These are phyloP conservation scores for Alternaria angustiovoidea DNA, from an alignment of 2,329 filamentous ascomycete genomes.

Conservation along the genomic window DNA sequence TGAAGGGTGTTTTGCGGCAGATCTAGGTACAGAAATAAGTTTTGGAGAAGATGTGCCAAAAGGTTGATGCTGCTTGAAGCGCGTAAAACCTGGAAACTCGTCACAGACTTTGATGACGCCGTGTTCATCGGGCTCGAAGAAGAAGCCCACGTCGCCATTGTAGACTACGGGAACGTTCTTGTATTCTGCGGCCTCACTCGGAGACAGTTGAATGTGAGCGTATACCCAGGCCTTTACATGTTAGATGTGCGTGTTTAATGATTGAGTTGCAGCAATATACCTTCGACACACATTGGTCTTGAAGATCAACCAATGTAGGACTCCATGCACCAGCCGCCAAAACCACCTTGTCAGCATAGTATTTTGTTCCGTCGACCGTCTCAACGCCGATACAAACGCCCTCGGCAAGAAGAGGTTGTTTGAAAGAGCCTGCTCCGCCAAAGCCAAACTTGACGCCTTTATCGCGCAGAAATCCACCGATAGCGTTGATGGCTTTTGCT, in stretches of 20 bases:
- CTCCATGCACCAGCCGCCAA: constrained; percentile 53
- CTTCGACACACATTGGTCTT: constrained; percentile 58
- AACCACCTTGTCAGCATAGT: constrained; percentile 56
- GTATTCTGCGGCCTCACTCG: constrained; percentile 59
- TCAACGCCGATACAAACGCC: constrained; percentile 54
- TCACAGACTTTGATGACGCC: constrained; percentile 63
- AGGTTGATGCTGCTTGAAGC: constrained; percentile 45
- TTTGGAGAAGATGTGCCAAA: constrained; percentile 60
- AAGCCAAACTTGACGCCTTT: constrained; percentile 56
- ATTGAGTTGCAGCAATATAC: constrained; percentile 47
- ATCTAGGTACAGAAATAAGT: constrained; percentile 61
- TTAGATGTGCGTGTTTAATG: neutral
- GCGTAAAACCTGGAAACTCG: constrained; percentile 62
- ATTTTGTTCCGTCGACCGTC: constrained; percentile 53
- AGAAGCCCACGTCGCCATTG: constrained; percentile 59
- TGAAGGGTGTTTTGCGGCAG: constrained; percentile 56
- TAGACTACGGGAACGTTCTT: constrained; percentile 64
- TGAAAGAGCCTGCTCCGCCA: constrained; percentile 56
- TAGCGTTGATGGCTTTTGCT: constrained; percentile 58
- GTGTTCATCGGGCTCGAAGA: constrained; percentile 59
- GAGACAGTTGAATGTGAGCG: constrained; percentile 60
- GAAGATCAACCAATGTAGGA: constrained; percentile 36
- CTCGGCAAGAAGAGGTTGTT: constrained; percentile 50
- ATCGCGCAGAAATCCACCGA: constrained; percentile 51
- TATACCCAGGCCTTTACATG: constrained; percentile 60